Base-by-base conservation (phyloP, 108 stramenopile species). In the Epithemia pelagica region DNA sequence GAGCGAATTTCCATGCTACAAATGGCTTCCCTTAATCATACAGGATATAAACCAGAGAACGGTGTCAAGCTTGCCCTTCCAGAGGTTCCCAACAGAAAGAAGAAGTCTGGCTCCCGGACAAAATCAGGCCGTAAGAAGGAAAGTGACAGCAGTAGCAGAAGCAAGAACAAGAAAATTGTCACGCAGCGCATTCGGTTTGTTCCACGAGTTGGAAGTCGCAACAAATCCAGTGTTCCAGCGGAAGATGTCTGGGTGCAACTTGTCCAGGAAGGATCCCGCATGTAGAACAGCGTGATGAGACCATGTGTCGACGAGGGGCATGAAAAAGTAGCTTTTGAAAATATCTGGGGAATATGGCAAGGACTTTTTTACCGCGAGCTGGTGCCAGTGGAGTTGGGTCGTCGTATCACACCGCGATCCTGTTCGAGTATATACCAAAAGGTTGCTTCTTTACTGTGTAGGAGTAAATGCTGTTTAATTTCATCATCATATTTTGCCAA, bases 1-100 rank as follows among this genome's bases (percentile, higher is more conserved):
- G 62, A 63, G 33, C 62, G 62, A 10, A 63, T 63, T 21, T 63
- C 62, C 32, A 63, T 63, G 62, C 62, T 63, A 1, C 32, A 63
- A 63, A 63, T 63, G 62, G 62, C 62, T 1, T n/a, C 28, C 18
- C 33, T 63, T 24, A 15, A 37, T 21, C 62, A 63, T 33, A 28
- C 18, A 1, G 59, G 59, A 27, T 60, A 60, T 28, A 30, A 30
- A 21, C 59, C 59, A 23, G 59, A 60, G 28, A 60, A 60, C 30
- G 59, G 59, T 28, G 28, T 60, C 10, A 23, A 20, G 18, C 28
- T 60, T 1, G 59, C 30, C 30, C 28, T 60, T 7, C 59, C 59
- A 46, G 10, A 10, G 37, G 10, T 46, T 15, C 37, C 37, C 37
- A 15, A 46, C 37, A 15, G 37, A 46, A 10, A 10, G 15, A 10